A percentile compares a stretch with the other conserved stretches of the same genome.
phyloP scores from a whole-genome alignment of 257 asterid genomes.

The Ocimum tenuiflorum region DNA sequence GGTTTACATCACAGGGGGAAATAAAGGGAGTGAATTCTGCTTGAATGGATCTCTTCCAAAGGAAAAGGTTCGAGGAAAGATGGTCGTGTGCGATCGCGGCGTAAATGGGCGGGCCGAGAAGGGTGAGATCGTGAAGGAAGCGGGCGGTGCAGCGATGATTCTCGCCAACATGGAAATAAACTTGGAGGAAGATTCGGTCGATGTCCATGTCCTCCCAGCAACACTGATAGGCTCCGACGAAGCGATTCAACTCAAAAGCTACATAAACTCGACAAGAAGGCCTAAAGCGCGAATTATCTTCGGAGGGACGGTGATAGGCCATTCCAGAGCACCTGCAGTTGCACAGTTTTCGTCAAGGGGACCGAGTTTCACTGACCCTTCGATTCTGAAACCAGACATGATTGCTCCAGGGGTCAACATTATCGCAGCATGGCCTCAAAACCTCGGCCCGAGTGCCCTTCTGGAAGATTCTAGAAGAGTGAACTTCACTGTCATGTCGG shows the following conservation, averaged over 20 bases:
- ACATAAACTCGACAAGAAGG: conserved; percentile 44
- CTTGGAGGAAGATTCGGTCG: conserved; percentile 80
- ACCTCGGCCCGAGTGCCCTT: conserved; percentile 81
- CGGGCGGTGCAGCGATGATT: conserved; percentile 80
- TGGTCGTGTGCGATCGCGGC: conserved; percentile 83
- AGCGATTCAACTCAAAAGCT: conserved; percentile 39
- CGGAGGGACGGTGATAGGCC: conserved; percentile 62
- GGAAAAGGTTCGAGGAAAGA: conserved; percentile 52
- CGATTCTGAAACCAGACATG: conserved; percentile 79
- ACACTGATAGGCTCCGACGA: conserved; percentile 66
- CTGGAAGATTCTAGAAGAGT: conserved; percentile 79
- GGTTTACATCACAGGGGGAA: conserved; percentile 52
- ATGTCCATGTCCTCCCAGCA: conserved; percentile 77
- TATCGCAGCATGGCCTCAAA: conserved; percentile 92
- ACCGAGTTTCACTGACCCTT: conserved; percentile 73
- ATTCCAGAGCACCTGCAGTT: conserved; percentile 67
- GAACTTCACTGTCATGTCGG: conserved; percentile 87
- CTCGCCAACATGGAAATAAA: conserved; percentile 64
- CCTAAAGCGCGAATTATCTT: conserved; percentile 64
- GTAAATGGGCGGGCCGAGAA: conserved; percentile 84
- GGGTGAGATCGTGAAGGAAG: conserved; percentile 74
- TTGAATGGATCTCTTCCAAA: conserved; percentile 62
- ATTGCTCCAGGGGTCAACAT: conserved; percentile 92
- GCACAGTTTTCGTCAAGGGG: conserved; percentile 92
- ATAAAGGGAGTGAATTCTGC: conserved; percentile 61